A percentile compares a stretch with the other conserved stretches of the same genome.
Conservation (phyloP, 106 monocot species). For the Apostasia ramifera region DNA sequence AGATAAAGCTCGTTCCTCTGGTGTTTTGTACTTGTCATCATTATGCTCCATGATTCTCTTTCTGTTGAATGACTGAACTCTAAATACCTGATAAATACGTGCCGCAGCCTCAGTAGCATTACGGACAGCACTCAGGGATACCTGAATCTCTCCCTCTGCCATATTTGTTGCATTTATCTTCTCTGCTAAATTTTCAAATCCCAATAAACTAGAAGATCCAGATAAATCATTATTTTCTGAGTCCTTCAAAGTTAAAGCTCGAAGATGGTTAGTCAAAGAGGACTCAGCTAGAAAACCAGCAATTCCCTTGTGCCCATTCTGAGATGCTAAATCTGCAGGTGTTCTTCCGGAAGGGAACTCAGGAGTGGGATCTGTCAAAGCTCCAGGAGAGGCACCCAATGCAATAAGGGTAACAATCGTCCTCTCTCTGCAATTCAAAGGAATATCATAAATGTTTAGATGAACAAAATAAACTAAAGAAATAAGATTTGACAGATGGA, state of each 20-base stretch:
- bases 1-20: slow-evolving; percentile 70
- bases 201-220: slow-evolving; percentile 22
- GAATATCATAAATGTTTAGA: not conserved
- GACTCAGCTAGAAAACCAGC: slow-evolving; percentile 89
- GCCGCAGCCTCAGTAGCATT: slow-evolving; percentile 86
- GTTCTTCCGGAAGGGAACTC: slow-evolving; percentile 82
- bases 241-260: slow-evolving; percentile 62
- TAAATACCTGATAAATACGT: slow-evolving; percentile 83
- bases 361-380: slow-evolving; percentile 77
- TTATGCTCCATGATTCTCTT: slow-evolving; percentile 56
- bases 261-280: slow-evolving; percentile 73
- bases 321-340: slow-evolving; percentile 89
- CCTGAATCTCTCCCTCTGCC: slow-evolving; percentile 26
- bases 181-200: slow-evolving; percentile 29
- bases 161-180: slow-evolving; percentile 12
- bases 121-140: slow-evolving; percentile 62
- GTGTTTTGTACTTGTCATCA: slow-evolving; percentile 43
- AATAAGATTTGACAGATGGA: not conserved
- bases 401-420: slow-evolving; percentile 58
- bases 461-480: not conserved
- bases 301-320: slow-evolving; percentile 93
- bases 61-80: slow-evolving; percentile 87
- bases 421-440: slow-evolving; percentile 46
- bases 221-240: slow-evolving; percentile 18
- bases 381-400: slow-evolving; percentile 63